Percentiles rank a stretch among this genome's conserved stretches.
These are phyloP conservation scores for Vicia faba DNA, from an alignment of 306 rosid species.

Conservation along the genomic window DNA sequence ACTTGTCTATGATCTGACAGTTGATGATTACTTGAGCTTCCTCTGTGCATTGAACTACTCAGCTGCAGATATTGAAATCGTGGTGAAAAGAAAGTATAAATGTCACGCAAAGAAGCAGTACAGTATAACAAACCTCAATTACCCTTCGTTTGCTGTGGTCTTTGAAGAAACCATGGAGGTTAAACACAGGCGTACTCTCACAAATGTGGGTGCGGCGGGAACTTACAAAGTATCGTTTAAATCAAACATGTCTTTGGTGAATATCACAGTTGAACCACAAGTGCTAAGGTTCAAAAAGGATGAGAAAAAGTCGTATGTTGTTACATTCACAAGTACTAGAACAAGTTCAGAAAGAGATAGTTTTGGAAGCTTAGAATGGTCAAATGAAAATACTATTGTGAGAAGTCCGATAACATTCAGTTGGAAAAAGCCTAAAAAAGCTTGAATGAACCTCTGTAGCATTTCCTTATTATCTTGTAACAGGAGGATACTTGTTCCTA, in stretches of 20 bases:
- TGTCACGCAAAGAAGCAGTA: slow-evolving; percentile 22
- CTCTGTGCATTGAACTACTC: slow-evolving; percentile 73
- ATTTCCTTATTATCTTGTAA: too few relatives aligned
- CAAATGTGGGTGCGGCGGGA: slow-evolving; percentile 21
- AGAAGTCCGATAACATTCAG: slow-evolving; percentile 61
- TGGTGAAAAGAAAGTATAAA: slow-evolving; percentile 49
- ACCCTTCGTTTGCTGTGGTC: slow-evolving; percentile 60
- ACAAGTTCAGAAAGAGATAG: slow-evolving; percentile 28
- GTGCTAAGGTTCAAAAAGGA: not conserved
- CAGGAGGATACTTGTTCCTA: too few relatives aligned
- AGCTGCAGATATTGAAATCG: slow-evolving; percentile 28
- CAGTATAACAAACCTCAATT: slow-evolving; percentile 39
- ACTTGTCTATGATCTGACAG: slow-evolving; percentile 66
- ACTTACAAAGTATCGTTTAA: slow-evolving; percentile 50
- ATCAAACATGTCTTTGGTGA: slow-evolving; percentile 37
- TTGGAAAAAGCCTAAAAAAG: too few relatives aligned
- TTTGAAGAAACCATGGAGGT: slow-evolving; percentile 32
- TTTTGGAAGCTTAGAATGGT: slow-evolving; percentile 48
- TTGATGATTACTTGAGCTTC: slow-evolving; percentile 60
- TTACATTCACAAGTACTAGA: slow-evolving; percentile 43
- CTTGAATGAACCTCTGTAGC: too few relatives aligned
- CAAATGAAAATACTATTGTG: slow-evolving; percentile 64
- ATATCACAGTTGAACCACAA: slow-evolving; percentile 60
- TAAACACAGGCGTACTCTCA: slow-evolving; percentile 55
- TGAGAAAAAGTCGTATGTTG: slow-evolving; percentile 63